Evolutionary conservation across 106 monocot genomes (phyloP).

Genomic region (Allium sativum): DNA sequence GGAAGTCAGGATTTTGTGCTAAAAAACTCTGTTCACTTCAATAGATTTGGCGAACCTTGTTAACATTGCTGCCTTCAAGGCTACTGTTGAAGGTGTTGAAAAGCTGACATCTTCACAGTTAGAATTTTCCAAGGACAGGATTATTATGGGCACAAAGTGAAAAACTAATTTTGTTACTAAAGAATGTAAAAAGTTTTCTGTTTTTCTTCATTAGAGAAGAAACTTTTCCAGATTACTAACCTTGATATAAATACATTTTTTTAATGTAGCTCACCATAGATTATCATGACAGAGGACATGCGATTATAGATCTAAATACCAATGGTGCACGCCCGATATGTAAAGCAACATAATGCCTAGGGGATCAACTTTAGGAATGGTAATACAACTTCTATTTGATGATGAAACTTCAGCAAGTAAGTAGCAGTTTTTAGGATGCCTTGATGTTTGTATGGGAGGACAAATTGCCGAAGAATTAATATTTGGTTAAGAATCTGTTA

Average conservation of each 20-base stretch:
- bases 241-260: background rate
- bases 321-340: constrained; percentile 90
- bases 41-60: constrained; percentile 94
- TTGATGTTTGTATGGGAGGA: constrained; percentile 99
- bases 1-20: background rate
- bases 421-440: constrained; percentile 78
- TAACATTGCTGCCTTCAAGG: constrained; percentile 95
- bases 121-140: constrained; percentile 95
- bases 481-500: constrained; percentile 77
- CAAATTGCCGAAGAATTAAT: constrained; percentile 97
- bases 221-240: background rate
- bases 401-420: constrained; percentile 94
- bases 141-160: constrained; percentile 91
- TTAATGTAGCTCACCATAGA: constrained; percentile 76
- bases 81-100: constrained; percentile 85
- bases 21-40: background rate
- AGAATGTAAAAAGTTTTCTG: constrained; percentile 74
- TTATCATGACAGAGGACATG: constrained; percentile 97
- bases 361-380: constrained; percentile 91
- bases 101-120: constrained; percentile 54
- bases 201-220: background rate
- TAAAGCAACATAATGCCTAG: constrained; percentile 96
- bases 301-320: constrained; percentile 88
- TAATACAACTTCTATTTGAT: constrained; percentile 84
- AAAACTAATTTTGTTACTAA: constrained; percentile 86